Evolutionary conservation across 2,329 filamentous ascomycete genomes (phyloP).

Genomic region (Phaeosphaeriaceae sp.): DNA sequence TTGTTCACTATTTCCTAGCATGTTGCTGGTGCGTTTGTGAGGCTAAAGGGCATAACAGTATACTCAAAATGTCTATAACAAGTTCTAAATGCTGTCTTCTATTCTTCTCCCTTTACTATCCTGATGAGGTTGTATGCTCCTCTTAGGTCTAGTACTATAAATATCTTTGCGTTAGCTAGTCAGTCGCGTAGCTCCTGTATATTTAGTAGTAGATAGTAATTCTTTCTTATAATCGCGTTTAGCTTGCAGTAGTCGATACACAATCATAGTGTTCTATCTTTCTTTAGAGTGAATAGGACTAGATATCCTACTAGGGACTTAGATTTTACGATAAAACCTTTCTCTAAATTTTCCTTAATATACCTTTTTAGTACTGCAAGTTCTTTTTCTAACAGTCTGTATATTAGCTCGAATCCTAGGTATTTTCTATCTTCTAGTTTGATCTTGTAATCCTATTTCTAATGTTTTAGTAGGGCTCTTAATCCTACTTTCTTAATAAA

Average conservation of each 20-base stretch:
- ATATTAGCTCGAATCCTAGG: conserved; percentile 1
- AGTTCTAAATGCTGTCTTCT: conserved; percentile 12
- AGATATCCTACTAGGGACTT: conserved; percentile 1
- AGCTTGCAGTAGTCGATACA: conserved; percentile 7
- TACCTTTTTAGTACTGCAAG: conserved; percentile 1
- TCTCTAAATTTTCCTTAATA: conserved; percentile 5
- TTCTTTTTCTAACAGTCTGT: conserved; percentile 3
- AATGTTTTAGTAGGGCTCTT: conserved; percentile 2
- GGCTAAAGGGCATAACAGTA: conserved; percentile 8
- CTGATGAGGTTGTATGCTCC: conserved; percentile 10
- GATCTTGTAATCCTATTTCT: conserved; percentile 4
- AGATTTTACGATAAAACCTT: conserved; percentile 4
- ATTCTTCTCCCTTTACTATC: conserved; percentile 12
- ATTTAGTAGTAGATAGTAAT: conserved; percentile 14
- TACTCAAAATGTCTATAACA: conserved; percentile 11
- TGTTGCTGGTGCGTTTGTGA: conserved; percentile 3
- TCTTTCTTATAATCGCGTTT: conserved; percentile 13
- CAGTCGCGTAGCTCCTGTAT: conserved; percentile 10
- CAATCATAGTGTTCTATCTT: conserved; percentile 6
- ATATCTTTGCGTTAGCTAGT: conserved; percentile 9
- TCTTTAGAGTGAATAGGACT: conserved; percentile 8
- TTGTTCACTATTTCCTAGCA: conserved; percentile 15
- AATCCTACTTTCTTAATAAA: background rate
- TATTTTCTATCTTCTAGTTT: conserved; percentile 1
- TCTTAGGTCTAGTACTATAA: conserved; percentile 13